Evolutionary conservation across 2,329 filamentous ascomycete species (phyloP), one percentile per base, ranked within the genome.

Genomic region (Fusarium tuaranense): DNA sequence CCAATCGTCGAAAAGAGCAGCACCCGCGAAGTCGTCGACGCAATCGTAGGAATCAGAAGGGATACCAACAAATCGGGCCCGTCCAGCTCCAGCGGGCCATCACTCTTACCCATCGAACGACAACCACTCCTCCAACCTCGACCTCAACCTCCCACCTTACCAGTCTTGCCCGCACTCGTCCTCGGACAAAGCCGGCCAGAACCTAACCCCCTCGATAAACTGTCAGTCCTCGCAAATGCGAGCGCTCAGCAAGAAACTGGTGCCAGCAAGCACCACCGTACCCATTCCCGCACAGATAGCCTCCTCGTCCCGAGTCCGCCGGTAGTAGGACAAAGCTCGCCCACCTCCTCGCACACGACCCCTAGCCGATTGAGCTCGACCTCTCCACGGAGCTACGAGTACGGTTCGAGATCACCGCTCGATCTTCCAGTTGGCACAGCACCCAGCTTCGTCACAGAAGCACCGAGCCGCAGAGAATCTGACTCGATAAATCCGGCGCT

Each of bases 161-260:
- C 78, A 38, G 65, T 18, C 12, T 60, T 79, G 5, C 72, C 76
- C 25, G 67, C 78, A 14, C 74, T 79, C 20, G 76, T 79, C 30
- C 72, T 79, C 10, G 78, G 78, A 10, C 78, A 78, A 20, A 62
- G 72, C 18, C 71, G 71, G 34, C 78, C 73, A 46, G 71, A 76
- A 18, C 69, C 66, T 22, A 74, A 55, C 16, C 69, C 78, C 8
- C 73, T 83, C 39, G 82, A 84, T 60, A 83, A 81, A 62, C 70
- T 85, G 27, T 81, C 83, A n/a, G 82, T 84, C 8, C 78, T 85
- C 55, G 83, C 83, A 13, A 81, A 80, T 36, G 83, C 83, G 14
- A 84, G 83, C 53, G 76, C 80, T 10, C 76, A 79, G 44, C 77
- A 82, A 71, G 75, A 79, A 1, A 74, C 77, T 53, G 76, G 77